Evolutionary conservation across 2,329 filamentous ascomycete species (phyloP).

Genomic region (Fusarium sp.): DNA sequence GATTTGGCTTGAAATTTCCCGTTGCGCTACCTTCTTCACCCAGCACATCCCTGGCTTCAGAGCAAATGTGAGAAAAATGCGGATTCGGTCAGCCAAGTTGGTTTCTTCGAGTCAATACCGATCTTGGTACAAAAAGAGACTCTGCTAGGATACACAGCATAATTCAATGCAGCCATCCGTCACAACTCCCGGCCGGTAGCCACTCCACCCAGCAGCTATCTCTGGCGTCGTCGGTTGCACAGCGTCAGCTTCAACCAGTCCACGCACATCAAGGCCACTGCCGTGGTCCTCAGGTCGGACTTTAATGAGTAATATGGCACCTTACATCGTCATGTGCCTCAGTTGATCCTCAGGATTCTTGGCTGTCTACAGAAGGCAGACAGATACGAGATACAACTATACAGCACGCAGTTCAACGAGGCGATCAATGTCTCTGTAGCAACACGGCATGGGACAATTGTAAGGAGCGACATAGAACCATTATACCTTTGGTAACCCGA

Average conservation of each 20-base stretch:
- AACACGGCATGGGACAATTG: neutral
- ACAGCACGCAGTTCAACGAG: slow-evolving; percentile 3
- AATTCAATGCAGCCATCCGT: neutral
- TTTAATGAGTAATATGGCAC: slow-evolving; percentile 5
- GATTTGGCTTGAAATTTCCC: neutral
- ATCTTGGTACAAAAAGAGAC: neutral
- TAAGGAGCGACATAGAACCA: neutral
- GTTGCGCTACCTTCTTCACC: neutral
- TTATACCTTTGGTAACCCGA: neutral
- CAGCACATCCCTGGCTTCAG: neutral
- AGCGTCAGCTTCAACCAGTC: slow-evolving; percentile 28
- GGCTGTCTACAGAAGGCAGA: slow-evolving; percentile 19
- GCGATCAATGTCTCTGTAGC: neutral
- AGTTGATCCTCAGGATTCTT: slow-evolving; percentile 17
- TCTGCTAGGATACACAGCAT: slow-evolving; percentile 11
- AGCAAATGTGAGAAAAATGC: neutral
- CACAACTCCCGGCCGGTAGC: neutral
- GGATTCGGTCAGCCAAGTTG: neutral
- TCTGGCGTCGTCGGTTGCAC: slow-evolving; percentile 22
- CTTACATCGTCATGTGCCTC: slow-evolving; percentile 25
- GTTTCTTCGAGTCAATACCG: slow-evolving; percentile 1
- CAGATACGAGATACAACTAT: slow-evolving; percentile 21
- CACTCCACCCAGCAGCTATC: neutral
- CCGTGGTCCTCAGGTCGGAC: neutral
- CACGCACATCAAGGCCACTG: neutral